Evolutionary conservation across 768 basidiomycete species (phyloP).

Genomic region (Lyophyllum decastes): DNA sequence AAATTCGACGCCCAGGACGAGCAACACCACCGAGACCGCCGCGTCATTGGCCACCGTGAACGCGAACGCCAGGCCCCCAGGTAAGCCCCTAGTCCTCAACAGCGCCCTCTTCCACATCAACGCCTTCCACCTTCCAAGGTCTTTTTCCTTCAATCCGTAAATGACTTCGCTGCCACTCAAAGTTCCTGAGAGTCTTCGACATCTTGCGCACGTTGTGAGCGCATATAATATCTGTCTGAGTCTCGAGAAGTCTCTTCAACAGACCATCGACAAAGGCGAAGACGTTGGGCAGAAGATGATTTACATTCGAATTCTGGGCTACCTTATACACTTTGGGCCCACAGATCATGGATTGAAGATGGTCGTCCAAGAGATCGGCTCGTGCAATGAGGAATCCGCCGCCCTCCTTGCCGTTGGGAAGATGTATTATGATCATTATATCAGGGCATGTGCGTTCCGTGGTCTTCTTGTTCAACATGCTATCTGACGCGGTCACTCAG

Average conservation of each 20-base stretch:
- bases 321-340: conserved; percentile 1
- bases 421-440: conserved; percentile 28
- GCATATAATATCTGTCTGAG: neutral
- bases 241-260: neutral
- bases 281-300: neutral
- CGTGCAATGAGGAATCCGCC: conserved; percentile 25
- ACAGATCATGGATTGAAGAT: neutral
- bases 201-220: neutral
- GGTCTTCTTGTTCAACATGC: conserved; percentile 1
- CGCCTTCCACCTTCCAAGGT: no score
- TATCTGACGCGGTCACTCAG: conserved; percentile 15
- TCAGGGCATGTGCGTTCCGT: conserved; percentile 25
- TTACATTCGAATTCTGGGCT: conserved; percentile 3
- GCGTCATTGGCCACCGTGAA: no score
- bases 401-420: conserved; percentile 22
- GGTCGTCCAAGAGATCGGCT: conserved; percentile 2
- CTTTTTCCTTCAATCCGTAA: no score
- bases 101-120: no score
- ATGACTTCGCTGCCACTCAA: neutral
- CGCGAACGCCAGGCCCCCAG: no score
- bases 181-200: neutral
- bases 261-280: neutral
- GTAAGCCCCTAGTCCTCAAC: no score
- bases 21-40: no score
- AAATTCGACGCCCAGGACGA: no score